phyloP scores from a whole-genome alignment of 2,329 filamentous ascomycete genomes.

The Aspergillus sp. region DNA sequence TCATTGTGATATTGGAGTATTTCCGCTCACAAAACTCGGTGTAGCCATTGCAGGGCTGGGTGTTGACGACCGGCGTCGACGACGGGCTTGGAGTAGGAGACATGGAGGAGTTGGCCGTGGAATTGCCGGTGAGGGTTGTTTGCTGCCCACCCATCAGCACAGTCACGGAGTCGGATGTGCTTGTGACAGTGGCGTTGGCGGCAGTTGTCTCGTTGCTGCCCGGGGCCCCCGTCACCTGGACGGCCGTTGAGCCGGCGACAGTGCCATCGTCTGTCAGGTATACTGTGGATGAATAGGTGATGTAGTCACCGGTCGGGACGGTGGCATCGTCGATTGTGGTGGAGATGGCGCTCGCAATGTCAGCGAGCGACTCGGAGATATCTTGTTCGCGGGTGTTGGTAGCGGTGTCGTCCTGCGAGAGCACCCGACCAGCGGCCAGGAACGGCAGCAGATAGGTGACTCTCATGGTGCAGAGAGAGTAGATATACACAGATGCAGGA shows the following conservation, averaged over 20 bases:
- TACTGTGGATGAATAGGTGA: slow-evolving; percentile 38
- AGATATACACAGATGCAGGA: not conserved
- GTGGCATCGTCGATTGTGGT: slow-evolving; percentile 25
- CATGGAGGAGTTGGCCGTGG: slow-evolving; percentile 47
- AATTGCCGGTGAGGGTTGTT: slow-evolving; percentile 50
- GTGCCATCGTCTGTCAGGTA: slow-evolving; percentile 22
- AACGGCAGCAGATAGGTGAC: slow-evolving; percentile 16
- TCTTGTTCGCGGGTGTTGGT: slow-evolving; percentile 4
- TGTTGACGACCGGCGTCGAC: slow-evolving; percentile 59
- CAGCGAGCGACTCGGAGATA: slow-evolving; percentile 18
- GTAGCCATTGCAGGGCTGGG: slow-evolving; percentile 76
- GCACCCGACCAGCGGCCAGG: slow-evolving; percentile 11
- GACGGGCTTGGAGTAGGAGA: slow-evolving; percentile 46
- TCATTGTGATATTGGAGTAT: slow-evolving; percentile 79
- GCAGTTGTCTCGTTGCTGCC: slow-evolving; percentile 1
- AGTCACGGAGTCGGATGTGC: slow-evolving; percentile 38
- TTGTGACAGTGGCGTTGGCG: slow-evolving; percentile 32
- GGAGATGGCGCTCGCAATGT: slow-evolving; percentile 25
- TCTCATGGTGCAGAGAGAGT: slow-evolving; percentile 9
- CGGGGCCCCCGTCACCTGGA: slow-evolving; percentile 26
- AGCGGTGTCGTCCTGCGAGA: slow-evolving; percentile 6
- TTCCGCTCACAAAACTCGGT: slow-evolving; percentile 73
- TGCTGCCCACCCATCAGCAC: slow-evolving; percentile 41
- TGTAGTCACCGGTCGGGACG: slow-evolving; percentile 41
- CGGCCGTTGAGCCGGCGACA: slow-evolving; percentile 24